These are phyloP conservation scores for Endoconidiophora laricicola DNA, from an alignment of 2,329 filamentous ascomycete genomes.

Conservation along the genomic window DNA sequence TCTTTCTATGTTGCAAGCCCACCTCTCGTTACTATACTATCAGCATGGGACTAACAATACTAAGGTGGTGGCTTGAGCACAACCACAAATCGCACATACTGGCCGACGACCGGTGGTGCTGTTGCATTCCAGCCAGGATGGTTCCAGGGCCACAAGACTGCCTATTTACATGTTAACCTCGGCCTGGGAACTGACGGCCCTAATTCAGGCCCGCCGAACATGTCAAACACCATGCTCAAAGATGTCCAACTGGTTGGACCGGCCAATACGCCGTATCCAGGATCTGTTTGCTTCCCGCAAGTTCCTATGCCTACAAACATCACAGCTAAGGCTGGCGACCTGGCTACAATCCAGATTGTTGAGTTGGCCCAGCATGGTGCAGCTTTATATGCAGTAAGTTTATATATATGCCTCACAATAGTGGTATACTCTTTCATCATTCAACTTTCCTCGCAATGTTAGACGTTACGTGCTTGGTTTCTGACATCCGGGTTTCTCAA, in stretches of 20 bases:
- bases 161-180: conserved; percentile 79
- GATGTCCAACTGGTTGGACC: conserved; percentile 75
- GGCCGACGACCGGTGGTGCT: conserved; percentile 79
- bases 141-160: conserved; percentile 76
- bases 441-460: neutral
- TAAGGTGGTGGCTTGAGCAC: conserved; percentile 68
- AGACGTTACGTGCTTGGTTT: neutral
- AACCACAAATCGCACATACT: conserved; percentile 73
- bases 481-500: conserved; percentile 21
- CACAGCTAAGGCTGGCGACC: conserved; percentile 61
- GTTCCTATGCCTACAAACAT: conserved; percentile 63
- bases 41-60: conserved; percentile 6
- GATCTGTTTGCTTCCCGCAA: conserved; percentile 77
- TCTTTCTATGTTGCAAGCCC: neutral
- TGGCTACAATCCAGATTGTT: conserved; percentile 78
- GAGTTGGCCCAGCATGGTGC: conserved; percentile 74
- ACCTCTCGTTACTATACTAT: conserved; percentile 6
- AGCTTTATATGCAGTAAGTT: conserved; percentile 58
- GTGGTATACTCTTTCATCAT: neutral
- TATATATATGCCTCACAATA: neutral
- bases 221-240: conserved; percentile 66
- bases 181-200: conserved; percentile 59
- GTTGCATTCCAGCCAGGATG: conserved; percentile 83
- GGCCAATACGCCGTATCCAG: conserved; percentile 67
- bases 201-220: conserved; percentile 56